A percentile compares a stretch with the other conserved stretches of the same genome.
Conservation (phyloP, 306 rosid genomes). For the Luffa acutangula region DNA sequence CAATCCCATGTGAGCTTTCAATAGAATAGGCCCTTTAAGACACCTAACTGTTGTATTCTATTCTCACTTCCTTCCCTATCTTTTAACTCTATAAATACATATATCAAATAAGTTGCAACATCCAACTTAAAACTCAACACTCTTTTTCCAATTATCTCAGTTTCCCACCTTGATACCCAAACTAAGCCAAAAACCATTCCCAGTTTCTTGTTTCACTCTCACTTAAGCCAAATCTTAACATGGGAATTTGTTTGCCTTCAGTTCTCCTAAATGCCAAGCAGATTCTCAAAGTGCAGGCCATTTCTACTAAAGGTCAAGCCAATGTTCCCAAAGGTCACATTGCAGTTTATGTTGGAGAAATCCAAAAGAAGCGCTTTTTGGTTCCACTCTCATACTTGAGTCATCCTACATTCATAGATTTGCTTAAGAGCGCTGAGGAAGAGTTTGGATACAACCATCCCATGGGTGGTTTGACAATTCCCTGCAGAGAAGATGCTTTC, state of each 20-base stretch:
- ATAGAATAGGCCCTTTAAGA: neutral
- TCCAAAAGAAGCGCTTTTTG: neutral
- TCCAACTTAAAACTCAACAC: neutral
- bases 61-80: no score
- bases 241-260: neutral
- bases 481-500: slow-evolving; percentile 36
- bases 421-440: slow-evolving; percentile 16
- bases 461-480: slow-evolving; percentile 43
- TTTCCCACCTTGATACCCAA: no score
- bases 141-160: neutral
- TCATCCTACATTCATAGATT: neutral
- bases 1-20: neutral
- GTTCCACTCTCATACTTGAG: slow-evolving; percentile 20
- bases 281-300: neutral
- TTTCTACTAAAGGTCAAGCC: neutral
- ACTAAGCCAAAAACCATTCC: no score
- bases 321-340: slow-evolving; percentile 4
- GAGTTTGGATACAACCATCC: slow-evolving; percentile 39
- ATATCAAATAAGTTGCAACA: neutral
- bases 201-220: neutral
- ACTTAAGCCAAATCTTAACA: no score
- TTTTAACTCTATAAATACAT: neutral
- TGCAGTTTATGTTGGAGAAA: slow-evolving; percentile 4
- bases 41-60: neutral
- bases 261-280: neutral